Conservation (phyloP, 2,329 filamentous ascomycete genomes). For the Pestalotiopsis sp. region DNA sequence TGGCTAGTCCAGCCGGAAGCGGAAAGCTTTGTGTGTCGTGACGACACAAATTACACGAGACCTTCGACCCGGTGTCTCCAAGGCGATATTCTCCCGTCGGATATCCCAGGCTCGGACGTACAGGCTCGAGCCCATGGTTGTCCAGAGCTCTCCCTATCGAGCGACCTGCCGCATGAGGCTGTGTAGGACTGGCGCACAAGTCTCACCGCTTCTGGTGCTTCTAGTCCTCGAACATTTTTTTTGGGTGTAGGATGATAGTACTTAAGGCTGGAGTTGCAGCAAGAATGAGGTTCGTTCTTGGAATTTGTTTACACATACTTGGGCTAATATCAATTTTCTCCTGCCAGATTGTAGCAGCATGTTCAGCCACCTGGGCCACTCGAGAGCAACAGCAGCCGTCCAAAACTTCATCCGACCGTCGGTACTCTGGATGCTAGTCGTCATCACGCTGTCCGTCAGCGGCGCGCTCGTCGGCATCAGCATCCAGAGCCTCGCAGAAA, state of each 20-base stretch:
- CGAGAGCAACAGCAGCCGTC: neutral
- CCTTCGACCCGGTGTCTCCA: neutral
- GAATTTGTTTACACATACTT: too few species aligned
- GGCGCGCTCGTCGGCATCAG: neutral
- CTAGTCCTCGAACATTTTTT: neutral
- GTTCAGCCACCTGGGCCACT: neutral
- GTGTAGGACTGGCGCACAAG: neutral
- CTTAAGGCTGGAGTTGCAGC: neutral
- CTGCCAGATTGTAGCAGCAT: neutral
- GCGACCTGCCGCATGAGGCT: neutral
- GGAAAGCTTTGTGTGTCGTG: neutral
- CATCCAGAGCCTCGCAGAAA: neutral
- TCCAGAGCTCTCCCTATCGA: neutral
- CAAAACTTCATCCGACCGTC: neutral
- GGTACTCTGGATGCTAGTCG: neutral
- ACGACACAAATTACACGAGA: neutral
- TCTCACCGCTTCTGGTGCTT: neutral
- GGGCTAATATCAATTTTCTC: neutral
- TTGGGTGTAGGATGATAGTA: neutral
- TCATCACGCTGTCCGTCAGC: neutral
- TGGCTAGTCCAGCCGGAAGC: neutral
- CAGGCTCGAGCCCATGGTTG: neutral
- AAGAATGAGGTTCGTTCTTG: too few species aligned
- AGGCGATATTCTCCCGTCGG: neutral
- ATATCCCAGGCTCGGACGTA: neutral